phyloP scores from a whole-genome alignment of 768 basidiomycete genomes.

The Paxillus involutus region DNA sequence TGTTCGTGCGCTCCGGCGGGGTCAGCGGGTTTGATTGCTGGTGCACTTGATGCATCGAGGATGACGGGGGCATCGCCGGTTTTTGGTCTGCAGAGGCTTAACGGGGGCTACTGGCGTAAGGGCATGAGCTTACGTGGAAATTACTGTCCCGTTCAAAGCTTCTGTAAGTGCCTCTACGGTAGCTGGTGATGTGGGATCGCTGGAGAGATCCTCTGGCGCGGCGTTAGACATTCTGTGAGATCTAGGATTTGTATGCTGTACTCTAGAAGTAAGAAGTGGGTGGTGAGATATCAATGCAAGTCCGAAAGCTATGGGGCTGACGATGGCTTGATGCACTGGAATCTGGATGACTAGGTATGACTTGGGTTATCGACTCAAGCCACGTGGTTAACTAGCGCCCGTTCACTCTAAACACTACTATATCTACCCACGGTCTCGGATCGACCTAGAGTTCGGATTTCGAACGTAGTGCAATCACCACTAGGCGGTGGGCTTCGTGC shows the following conservation, averaged over 20 bases:
- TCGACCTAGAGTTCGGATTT: too few species aligned
- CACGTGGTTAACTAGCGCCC: background rate
- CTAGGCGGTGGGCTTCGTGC: too few species aligned
- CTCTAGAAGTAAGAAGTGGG: background rate
- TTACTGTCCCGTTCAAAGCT: constrained; percentile 22
- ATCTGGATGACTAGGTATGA: constrained; percentile 6
- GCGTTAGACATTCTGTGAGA: constrained; percentile 19
- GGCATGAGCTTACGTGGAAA: constrained; percentile 30
- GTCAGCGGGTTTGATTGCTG: constrained; percentile 30
- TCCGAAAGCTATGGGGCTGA: background rate
- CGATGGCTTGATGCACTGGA: background rate
- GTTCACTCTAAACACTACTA: too few species aligned
- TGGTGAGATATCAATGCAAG: background rate
- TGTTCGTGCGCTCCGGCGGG: constrained; percentile 50
- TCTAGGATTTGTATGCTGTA: background rate
- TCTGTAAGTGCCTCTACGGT: constrained; percentile 28
- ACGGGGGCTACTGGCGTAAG: background rate
- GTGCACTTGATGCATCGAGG: constrained; percentile 30
- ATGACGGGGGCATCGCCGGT: constrained; percentile 2
- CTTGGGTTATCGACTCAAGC: constrained; percentile 4
- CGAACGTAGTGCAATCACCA: too few species aligned
- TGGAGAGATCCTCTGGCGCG: constrained; percentile 24
- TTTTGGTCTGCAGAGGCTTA: constrained; percentile 14
- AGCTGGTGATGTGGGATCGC: constrained; percentile 24
- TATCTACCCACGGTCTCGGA: too few species aligned